Conservation (phyloP, 495 filamentous ascomycete genomes). For the Lasiosphaeriaceae sp. region DNA sequence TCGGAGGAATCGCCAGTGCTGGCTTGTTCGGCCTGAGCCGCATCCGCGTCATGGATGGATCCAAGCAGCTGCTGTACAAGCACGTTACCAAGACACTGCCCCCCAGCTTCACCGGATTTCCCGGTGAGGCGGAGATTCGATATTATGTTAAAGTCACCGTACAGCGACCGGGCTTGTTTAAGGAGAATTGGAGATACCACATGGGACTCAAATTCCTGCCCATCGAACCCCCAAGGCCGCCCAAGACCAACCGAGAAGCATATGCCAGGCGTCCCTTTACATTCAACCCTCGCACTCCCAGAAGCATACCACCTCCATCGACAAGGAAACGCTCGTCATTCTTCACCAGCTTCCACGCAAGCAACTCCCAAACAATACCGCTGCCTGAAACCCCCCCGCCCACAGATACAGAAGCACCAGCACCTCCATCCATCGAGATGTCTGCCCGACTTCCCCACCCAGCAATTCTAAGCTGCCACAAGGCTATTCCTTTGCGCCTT, state of each 20-base stretch:
- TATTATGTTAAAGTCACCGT: constrained; percentile 94
- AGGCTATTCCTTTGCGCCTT: constrained; percentile 75
- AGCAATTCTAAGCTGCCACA: constrained; percentile 82
- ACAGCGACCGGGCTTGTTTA: constrained; percentile 73
- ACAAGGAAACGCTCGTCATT: constrained; percentile 50
- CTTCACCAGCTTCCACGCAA: constrained; percentile 36
- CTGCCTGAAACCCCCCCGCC: neutral
- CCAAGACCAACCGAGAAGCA: constrained; percentile 66
- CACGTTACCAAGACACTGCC: constrained; percentile 88
- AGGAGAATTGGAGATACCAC: constrained; percentile 71
- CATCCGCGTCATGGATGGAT: constrained; percentile 50
- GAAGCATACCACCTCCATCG: constrained; percentile 13
- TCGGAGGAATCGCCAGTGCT: constrained; percentile 40
- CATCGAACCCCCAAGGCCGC: constrained; percentile 79
- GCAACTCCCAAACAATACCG: neutral
- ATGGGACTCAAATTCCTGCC: constrained; percentile 77
- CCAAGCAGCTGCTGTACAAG: constrained; percentile 46
- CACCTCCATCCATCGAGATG: constrained; percentile 51
- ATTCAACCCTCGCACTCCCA: constrained; percentile 47
- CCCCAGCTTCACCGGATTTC: constrained; percentile 77
- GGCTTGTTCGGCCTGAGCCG: constrained; percentile 35
- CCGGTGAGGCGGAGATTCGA: constrained; percentile 77
- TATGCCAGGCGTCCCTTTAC: constrained; percentile 79
- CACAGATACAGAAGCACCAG: constrained; percentile 3
- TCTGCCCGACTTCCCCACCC: constrained; percentile 86